Evolutionary conservation across 176 grass and related monocot species (phyloP).

Genomic region (Tuctoria greenei): DNA sequence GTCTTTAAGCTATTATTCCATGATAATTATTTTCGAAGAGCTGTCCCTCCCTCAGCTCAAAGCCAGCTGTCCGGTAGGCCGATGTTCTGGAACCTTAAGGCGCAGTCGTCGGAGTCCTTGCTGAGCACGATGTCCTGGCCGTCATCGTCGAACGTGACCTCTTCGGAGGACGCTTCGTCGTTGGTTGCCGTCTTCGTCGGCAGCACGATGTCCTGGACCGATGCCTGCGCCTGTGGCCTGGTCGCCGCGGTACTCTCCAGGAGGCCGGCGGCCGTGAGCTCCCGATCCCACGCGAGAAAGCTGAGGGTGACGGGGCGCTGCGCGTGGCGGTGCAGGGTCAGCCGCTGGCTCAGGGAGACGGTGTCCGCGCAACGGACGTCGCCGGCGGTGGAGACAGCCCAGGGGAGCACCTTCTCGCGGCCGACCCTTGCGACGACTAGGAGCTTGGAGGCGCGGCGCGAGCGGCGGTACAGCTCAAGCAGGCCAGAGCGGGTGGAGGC

Average conservation of each 20-base stretch:
- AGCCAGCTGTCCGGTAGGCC: conserved; percentile 56
- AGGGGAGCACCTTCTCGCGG: conserved; percentile 34
- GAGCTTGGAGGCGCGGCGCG: not conserved
- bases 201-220: not conserved
- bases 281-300: conserved; percentile 53
- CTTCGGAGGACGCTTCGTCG: not conserved
- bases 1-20: not conserved
- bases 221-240: not conserved
- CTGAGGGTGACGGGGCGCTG: conserved; percentile 51
- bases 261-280: not conserved
- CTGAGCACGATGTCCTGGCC: conserved; percentile 31
- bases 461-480: conserved; percentile 9
- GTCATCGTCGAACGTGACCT: conserved; percentile 29
- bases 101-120: conserved; percentile 38
- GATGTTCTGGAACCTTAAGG: not conserved
- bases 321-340: conserved; percentile 60
- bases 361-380: conserved; percentile 65
- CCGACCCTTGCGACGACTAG: conserved; percentile 1
- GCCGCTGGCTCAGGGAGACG: conserved; percentile 69
- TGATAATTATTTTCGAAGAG: not conserved
- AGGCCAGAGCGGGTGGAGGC: conserved; percentile 43
- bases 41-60: not conserved
- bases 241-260: not conserved
- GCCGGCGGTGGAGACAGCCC: conserved; percentile 57
- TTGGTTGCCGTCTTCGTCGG: not conserved